These are phyloP conservation scores for Kodamaea neixiangensis DNA, from an alignment of 805 yeast species.

Conservation along the genomic window DNA sequence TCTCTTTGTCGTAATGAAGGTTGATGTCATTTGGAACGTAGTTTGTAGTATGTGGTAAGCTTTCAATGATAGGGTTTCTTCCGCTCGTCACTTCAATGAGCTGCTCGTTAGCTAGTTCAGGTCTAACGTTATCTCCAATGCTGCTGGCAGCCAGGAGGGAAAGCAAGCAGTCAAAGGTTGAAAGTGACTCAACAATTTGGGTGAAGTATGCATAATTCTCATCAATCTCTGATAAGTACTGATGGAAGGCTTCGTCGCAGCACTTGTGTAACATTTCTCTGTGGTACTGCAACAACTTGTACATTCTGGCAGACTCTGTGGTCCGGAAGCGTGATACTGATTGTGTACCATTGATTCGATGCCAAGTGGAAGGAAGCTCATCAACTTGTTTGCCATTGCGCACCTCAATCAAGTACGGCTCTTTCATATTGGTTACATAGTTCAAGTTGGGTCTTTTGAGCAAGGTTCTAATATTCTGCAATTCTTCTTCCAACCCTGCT, in stretches of 20 bases:
- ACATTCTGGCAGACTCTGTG: conserved; percentile 53
- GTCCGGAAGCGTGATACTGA: conserved; percentile 73
- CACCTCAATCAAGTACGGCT: conserved; percentile 77
- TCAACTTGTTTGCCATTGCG: conserved; percentile 55
- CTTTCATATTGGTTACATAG: conserved; percentile 59
- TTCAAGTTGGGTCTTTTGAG: conserved; percentile 59
- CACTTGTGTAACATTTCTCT: conserved; percentile 51
- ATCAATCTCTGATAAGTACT: conserved; percentile 40
- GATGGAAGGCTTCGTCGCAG: conserved; percentile 49
- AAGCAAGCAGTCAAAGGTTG: conserved; percentile 64
- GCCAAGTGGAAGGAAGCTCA: conserved; percentile 72
- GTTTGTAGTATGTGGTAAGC: conserved; percentile 30
- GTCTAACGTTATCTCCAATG: conserved; percentile 45
- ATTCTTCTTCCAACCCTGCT: conserved; percentile 50
- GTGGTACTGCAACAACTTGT: conserved; percentile 58
- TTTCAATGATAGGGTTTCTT: conserved; percentile 68
- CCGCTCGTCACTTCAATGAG: conserved; percentile 54
- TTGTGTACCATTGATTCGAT: conserved; percentile 69
- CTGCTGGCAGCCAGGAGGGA: conserved; percentile 65
- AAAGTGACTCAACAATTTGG: conserved; percentile 47
- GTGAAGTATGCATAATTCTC: conserved; percentile 31
- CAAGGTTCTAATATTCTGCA: conserved; percentile 44
- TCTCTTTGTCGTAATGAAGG: conserved; percentile 47
- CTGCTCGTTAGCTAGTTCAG: conserved; percentile 47
- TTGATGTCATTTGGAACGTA: conserved; percentile 70